Conservation (phyloP, 768 basidiomycete species). For the Hygrocybe punicea region DNA sequence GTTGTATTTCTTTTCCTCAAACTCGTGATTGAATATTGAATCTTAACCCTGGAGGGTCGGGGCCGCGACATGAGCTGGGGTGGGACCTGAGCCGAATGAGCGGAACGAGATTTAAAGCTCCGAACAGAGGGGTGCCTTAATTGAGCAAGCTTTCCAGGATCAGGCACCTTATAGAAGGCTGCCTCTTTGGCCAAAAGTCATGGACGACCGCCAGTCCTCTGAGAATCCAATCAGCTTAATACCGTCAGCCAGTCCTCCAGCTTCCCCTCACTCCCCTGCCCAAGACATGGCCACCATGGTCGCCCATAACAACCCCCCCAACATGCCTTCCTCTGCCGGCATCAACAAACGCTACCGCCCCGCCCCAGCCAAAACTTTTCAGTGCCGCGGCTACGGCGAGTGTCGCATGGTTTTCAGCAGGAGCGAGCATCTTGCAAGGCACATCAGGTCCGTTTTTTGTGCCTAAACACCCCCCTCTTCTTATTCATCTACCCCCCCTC, state of each 20-base stretch:
- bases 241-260: not conserved
- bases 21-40: too few relatives aligned
- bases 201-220: conserved; percentile 34
- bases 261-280: conserved; percentile 3
- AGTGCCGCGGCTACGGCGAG: conserved; percentile 91
- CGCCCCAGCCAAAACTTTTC: conserved; percentile 89
- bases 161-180: conserved; percentile 8
- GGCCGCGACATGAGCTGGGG: not conserved
- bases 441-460: conserved; percentile 70
- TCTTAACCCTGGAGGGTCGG: not conserved
- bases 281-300: conserved; percentile 27
- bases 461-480: conserved; percentile 14
- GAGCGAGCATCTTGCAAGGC: conserved; percentile 92
- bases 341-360: conserved; percentile 68
- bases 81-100: not conserved
- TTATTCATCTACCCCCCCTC: conserved; percentile 9
- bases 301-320: conserved; percentile 13
- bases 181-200: conserved; percentile 6
- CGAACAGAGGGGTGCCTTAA: conserved; percentile 3
- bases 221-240: conserved; percentile 27
- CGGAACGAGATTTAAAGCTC: not conserved
- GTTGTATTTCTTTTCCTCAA: too few relatives aligned
- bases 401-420: conserved; percentile 96
- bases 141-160: conserved; percentile 4
- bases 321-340: conserved; percentile 20